These are phyloP conservation scores for Pugionium dolabratum DNA, from an alignment of 345 rosid genomes.

Conservation along the genomic window DNA sequence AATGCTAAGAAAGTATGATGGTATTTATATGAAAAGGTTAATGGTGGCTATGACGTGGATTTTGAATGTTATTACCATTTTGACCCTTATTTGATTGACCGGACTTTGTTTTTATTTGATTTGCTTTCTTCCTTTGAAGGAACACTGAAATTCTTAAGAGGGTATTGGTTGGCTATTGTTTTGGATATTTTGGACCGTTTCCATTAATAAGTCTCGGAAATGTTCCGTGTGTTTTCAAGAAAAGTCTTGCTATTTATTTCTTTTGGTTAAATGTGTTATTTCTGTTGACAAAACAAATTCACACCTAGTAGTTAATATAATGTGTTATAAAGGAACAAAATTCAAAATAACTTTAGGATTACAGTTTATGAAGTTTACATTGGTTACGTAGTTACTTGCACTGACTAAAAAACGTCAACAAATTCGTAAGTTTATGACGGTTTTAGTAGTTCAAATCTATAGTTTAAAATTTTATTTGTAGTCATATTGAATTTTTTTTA, in stretches of 20 bases:
- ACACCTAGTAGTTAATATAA: too few relatives aligned
- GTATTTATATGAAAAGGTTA: conserved; percentile 23
- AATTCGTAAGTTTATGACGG: too few relatives aligned
- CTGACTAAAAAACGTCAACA: too few relatives aligned
- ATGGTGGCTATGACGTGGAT: conserved; percentile 8
- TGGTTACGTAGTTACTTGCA: too few relatives aligned
- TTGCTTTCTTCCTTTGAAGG: background rate
- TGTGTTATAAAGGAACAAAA: too few relatives aligned
- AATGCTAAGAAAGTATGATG: background rate
- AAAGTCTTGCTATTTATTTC: conserved; percentile 15
- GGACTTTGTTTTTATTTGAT: conserved; percentile 39
- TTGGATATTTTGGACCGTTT: conserved; percentile 30
- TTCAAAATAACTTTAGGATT: too few relatives aligned
- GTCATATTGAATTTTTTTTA: too few relatives aligned
- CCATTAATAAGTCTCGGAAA: conserved; percentile 3
- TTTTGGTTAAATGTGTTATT: too few relatives aligned
- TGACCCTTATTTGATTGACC: conserved; percentile 34
- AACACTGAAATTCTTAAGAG: conserved; percentile 21
- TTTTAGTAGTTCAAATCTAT: too few relatives aligned
- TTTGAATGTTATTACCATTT: conserved; percentile 23
- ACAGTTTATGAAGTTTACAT: too few relatives aligned
- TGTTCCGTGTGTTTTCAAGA: conserved; percentile 24
- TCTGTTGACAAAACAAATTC: too few relatives aligned
- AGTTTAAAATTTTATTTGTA: too few relatives aligned
- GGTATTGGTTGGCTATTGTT: conserved; percentile 31